A percentile compares a stretch with the other conserved stretches of the same genome.
Conservation (phyloP, 2,329 filamentous ascomycete species). For the Monosporascus sp. region DNA sequence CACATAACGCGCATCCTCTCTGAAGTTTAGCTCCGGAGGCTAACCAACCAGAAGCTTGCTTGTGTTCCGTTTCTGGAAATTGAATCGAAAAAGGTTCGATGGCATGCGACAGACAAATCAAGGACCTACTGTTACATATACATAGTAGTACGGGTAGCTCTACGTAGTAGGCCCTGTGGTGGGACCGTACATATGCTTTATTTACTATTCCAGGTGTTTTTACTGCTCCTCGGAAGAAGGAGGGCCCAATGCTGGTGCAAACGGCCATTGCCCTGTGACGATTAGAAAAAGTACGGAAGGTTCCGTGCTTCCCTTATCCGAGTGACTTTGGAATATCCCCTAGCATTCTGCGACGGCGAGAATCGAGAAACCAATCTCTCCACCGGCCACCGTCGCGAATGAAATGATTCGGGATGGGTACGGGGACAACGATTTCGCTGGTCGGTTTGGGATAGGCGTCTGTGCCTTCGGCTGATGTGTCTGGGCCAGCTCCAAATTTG, state of each 20-base stretch:
- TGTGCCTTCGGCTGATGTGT: neutral
- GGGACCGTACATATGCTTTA: too few relatives aligned
- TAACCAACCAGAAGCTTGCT: neutral
- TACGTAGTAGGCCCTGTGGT: too few relatives aligned
- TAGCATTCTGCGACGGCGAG: conserved; percentile 59
- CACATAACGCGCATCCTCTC: neutral
- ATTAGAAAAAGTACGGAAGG: conserved; percentile 44
- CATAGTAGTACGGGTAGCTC: too few relatives aligned
- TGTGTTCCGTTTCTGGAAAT: neutral
- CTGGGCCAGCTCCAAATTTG: neutral
- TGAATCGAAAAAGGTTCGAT: neutral
- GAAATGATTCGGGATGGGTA: conserved; percentile 65
- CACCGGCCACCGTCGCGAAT: conserved; percentile 66
- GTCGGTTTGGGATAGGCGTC: conserved; percentile 6
- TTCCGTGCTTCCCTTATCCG: conserved; percentile 5
- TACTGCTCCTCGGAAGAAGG: too few relatives aligned
- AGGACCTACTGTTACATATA: too few relatives aligned
- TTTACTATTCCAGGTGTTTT: too few relatives aligned
- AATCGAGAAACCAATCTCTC: conserved; percentile 76
- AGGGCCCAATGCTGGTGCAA: conserved; percentile 44
- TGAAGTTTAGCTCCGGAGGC: neutral
- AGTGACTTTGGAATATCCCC: conserved; percentile 32
- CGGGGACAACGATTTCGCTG: conserved; percentile 52
- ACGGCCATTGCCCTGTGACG: conserved; percentile 49
- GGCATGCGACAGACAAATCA: too few relatives aligned